These are phyloP conservation scores for Pochonia chlamydosporia DNA, from an alignment of 2,329 filamentous ascomycete species.

Conservation along the genomic window DNA sequence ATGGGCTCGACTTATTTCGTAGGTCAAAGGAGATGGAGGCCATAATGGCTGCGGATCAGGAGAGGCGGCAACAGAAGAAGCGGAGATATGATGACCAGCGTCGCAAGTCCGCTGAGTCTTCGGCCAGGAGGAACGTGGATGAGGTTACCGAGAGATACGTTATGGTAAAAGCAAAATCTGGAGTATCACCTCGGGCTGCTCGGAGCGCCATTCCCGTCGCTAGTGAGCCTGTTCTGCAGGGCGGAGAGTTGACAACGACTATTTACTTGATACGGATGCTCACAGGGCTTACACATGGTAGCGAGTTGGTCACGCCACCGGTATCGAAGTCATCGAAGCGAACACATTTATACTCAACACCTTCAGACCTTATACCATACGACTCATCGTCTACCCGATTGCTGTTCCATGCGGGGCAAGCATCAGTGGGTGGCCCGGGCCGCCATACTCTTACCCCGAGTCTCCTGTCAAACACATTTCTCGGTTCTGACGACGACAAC, in stretches of 20 bases:
- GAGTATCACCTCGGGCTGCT: not conserved
- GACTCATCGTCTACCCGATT: conserved; percentile 17
- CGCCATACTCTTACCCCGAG: not conserved
- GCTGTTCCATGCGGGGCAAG: conserved; percentile 7
- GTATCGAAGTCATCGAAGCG: conserved; percentile 37
- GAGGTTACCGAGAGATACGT: conserved; percentile 11
- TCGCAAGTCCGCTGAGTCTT: conserved; percentile 7
- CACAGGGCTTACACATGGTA: conserved; percentile 11
- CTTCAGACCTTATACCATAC: conserved; percentile 12
- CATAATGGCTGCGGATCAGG: conserved; percentile 34
- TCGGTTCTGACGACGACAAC: conserved; percentile 31
- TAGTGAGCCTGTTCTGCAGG: not conserved
- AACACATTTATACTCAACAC: conserved; percentile 19
- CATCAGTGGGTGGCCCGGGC: not conserved
- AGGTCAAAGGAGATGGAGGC: conserved; percentile 45
- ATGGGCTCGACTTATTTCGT: conserved; percentile 42
- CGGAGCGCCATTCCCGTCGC: not conserved
- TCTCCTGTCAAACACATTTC: conserved; percentile 17
- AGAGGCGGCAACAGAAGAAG: conserved; percentile 22
- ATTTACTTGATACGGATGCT: too few species aligned
- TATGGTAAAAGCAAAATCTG: not conserved
- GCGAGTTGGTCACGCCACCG: conserved; percentile 29
- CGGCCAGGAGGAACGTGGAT: conserved; percentile 18
- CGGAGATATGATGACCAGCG: conserved; percentile 16
- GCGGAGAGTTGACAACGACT: conserved; percentile 1